A percentile compares a stretch with the other conserved stretches of the same genome.
These are phyloP conservation scores for Gypsophila paniculata DNA, from an alignment of 179 eudicot genomes.

Conservation along the genomic window DNA sequence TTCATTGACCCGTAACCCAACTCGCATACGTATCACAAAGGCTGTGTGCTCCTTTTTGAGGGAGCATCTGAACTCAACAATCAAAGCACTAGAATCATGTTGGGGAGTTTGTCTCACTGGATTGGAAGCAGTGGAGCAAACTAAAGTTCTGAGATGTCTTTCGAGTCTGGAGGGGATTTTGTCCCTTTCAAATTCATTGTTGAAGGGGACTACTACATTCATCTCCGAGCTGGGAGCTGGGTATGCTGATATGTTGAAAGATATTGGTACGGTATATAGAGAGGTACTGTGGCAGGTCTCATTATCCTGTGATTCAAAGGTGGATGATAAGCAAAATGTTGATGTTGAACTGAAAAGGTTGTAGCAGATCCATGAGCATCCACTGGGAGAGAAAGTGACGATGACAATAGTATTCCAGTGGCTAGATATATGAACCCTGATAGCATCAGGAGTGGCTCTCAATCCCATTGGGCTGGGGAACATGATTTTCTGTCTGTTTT, in stretches of 20 bases:
- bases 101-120: conserved; percentile 57
- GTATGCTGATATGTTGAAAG: conserved; percentile 92
- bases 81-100: conserved; percentile 53
- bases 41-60: conserved; percentile 77
- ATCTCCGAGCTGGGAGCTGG: conserved; percentile 84
- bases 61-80: conserved; percentile 62
- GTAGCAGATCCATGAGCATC: conserved; percentile 50
- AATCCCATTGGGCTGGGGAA: conserved; percentile 70
- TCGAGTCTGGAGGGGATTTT: conserved; percentile 75
- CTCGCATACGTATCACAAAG: no score
- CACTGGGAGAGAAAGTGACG: conserved; percentile 92
- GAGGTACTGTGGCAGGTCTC: conserved; percentile 94
- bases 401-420: conserved; percentile 56
- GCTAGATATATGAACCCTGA: conserved; percentile 81
- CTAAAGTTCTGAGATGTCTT: conserved; percentile 62
- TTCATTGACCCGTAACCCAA: no score
- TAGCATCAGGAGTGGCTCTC: conserved; percentile 60
- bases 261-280: conserved; percentile 73
- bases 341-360: conserved; percentile 58
- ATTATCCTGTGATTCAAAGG: conserved; percentile 63
- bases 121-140: conserved; percentile 57
- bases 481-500: conserved; percentile 85
- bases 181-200: conserved; percentile 69
- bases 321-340: conserved; percentile 58
- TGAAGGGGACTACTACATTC: conserved; percentile 75